phyloP scores from a whole-genome alignment of 768 basidiomycete genomes.

The Daedaleopsis nitida region DNA sequence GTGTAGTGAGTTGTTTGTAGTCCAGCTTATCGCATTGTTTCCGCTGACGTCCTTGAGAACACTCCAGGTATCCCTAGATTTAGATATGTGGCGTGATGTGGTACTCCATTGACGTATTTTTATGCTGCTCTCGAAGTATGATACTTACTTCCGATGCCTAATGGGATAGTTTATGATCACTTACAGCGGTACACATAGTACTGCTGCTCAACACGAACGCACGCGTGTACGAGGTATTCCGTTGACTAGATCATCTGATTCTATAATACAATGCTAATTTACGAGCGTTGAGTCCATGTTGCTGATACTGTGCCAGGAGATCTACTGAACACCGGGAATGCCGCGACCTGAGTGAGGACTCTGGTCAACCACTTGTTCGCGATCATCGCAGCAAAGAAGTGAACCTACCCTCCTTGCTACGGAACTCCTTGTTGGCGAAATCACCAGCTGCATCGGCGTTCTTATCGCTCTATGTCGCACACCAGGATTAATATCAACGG shows the following conservation, averaged over 20 bases:
- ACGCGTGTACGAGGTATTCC: background rate
- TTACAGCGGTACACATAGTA: too few relatives aligned
- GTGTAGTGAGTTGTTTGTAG: background rate
- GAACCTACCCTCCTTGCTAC: conserved; percentile 22
- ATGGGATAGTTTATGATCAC: background rate
- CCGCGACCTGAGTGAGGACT: conserved; percentile 20
- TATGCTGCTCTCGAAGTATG: conserved; percentile 15
- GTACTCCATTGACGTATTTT: conserved; percentile 7
- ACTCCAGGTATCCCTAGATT: background rate
- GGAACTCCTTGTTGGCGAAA: conserved; percentile 27
- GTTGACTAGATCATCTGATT: too few relatives aligned
- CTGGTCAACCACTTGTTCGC: background rate
- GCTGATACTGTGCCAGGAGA: background rate
- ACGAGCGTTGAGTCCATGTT: background rate
- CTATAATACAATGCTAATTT: conserved; percentile 1
- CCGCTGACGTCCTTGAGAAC: background rate
- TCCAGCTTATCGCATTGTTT: background rate
- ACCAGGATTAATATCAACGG: background rate
- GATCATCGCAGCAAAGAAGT: background rate
- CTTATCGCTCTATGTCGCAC: conserved; percentile 21
- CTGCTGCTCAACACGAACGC: background rate
- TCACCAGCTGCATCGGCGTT: conserved; percentile 31
- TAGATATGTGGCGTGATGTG: background rate
- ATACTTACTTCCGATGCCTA: background rate
- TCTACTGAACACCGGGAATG: conserved; percentile 28